Base-by-base conservation (phyloP, 2,329 filamentous ascomycete genomes). In the Thielaviopsis cerberus region DNA sequence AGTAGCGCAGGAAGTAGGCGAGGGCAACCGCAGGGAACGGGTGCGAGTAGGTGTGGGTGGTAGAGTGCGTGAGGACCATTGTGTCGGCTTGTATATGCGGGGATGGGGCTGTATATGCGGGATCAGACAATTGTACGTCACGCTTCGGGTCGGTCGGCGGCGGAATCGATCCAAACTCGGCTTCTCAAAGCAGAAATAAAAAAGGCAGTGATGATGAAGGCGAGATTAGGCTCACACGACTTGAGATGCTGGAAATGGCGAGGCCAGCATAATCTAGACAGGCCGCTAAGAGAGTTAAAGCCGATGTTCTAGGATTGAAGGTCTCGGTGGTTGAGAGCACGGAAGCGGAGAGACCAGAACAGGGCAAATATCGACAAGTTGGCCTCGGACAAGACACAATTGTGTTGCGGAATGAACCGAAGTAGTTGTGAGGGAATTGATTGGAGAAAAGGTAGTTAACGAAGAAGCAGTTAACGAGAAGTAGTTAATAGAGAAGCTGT, bases 1-100 rank as follows among this genome's bases (percentile, higher is more conserved):
- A 88, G 72, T 92, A 92, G 63, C 87, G 86, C 54, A 92, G 83
- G 72, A 91, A 92, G 77, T 88, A 92, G 72, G 87, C 87, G 69
- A 92, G 83, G 54, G 86, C 88, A 62, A 92, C 87, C 68, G 86
- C 86, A 62, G 86, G 82, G 73, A 91, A 91, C 54, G 85, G 83
- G 71, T 91, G 88, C 63, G 82, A 77, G 76, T 90, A 89, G 66
- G 77, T 80, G 69, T 86, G 84, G 71, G 78, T 81, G 65, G 80
- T 82, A 57, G 78, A 79, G 69, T 81, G 79, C 6, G 76, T 79
- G 70, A 82, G 77, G 62, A 82, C 79, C 79, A 82, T 82, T 58
- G 67, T 76, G 66, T 62, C 67, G 58, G 60, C 57, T 59, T 30
- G 27, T 25, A 23, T 22, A 20, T 24, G 24, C n/a, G 17, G 41